A percentile compares a stretch with the other conserved stretches of the same genome.
These are phyloP conservation scores for Phytophthora sansomeana DNA, from an alignment of 352 stramenopile species.

Conservation along the genomic window DNA sequence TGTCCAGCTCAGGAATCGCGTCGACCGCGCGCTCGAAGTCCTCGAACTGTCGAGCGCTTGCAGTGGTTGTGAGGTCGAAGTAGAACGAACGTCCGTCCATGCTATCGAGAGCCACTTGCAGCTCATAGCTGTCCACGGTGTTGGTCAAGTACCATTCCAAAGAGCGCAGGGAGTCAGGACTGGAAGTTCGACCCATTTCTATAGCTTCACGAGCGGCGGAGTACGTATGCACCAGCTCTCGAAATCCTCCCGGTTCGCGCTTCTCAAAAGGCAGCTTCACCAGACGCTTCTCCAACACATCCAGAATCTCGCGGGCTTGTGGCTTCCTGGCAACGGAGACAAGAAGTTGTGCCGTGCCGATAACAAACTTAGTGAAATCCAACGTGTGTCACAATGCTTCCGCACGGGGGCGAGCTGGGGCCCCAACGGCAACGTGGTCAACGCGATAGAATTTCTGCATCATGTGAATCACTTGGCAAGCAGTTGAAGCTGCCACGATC, in stretches of 20 bases:
- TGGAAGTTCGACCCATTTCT: constrained; percentile 14
- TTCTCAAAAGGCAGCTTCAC: constrained; percentile 19
- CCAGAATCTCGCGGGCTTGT: constrained; percentile 30
- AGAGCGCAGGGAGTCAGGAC: constrained; percentile 4
- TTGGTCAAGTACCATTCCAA: constrained; percentile 23
- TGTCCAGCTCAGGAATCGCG: constrained; percentile 2
- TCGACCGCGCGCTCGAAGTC: neutral
- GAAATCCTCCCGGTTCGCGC: constrained; percentile 3
- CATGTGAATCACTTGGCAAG: constrained; percentile 30
- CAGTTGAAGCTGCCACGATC: too few species aligned
- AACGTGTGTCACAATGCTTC: constrained; percentile 24
- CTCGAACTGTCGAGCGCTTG: constrained; percentile 8
- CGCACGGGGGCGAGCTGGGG: constrained; percentile 16
- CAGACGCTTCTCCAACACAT: constrained; percentile 35
- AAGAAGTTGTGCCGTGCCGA: constrained; percentile 16
- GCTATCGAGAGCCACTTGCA: constrained; percentile 19
- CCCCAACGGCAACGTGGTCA: constrained; percentile 13
- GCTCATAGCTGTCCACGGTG: too few species aligned
- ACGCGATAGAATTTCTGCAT: constrained; percentile 40
- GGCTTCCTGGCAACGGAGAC: constrained; percentile 22
- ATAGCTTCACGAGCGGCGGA: constrained; percentile 16
- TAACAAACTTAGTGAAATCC: constrained; percentile 20
- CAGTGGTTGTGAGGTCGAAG: constrained; percentile 9
- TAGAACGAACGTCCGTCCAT: constrained; percentile 16
- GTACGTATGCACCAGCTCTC: constrained; percentile 25